Base-by-base conservation (phyloP, 2,329 filamentous ascomycete genomes). In the Akanthomyces uredinophilus region DNA sequence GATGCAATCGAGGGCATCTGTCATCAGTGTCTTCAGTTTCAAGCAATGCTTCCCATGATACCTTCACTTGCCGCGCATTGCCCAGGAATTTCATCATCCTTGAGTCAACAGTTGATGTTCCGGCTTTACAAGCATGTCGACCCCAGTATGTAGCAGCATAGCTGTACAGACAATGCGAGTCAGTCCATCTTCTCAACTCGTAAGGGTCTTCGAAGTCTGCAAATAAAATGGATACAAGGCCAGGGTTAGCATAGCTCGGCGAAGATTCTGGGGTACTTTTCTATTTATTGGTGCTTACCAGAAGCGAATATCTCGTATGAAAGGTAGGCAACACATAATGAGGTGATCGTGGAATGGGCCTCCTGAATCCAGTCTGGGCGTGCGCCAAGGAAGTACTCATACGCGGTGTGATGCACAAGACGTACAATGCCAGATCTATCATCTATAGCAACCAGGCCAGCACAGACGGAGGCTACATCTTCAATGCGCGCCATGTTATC, bases 391-490 rank as follows among this genome's bases (percentile, higher is more conserved):
- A 62, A 49, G 29, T 50, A 62, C 50, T 62, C 32, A 20, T 62
- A 52, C 5, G 52, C 44, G 4, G 60, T 56, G 51, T 55, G 46
- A 41, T 62, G 60, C 3, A 78, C 75, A 1, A 80, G 63, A 4
- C 75, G 70, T 10, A 79, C 68, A 37, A 74, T 66, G 27, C 67
- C 49, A 49, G 68, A 78, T 57, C 74, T 64, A 49, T 72, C 61
- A 52, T 79, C 74, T 22, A 77, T 29, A 1, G 69, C 74, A 8
- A 79, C 72, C 11, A 81, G 54, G 1, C 77, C 77, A 39, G 71
- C 72, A 63, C 75, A 79, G 3, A 70, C 67, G 4, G 72, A 74
- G 1, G 77, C 59, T 0, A 77, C 56, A 5, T 71, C 67, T 16
- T 71, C 69, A 8, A 73, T 24, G 0, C 71, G 64, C 1, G 72